A percentile compares a stretch with the other conserved stretches of the same genome.
Evolutionary conservation across 805 yeast genomes (phyloP).

Genomic region (Kodamaea sagamina): DNA sequence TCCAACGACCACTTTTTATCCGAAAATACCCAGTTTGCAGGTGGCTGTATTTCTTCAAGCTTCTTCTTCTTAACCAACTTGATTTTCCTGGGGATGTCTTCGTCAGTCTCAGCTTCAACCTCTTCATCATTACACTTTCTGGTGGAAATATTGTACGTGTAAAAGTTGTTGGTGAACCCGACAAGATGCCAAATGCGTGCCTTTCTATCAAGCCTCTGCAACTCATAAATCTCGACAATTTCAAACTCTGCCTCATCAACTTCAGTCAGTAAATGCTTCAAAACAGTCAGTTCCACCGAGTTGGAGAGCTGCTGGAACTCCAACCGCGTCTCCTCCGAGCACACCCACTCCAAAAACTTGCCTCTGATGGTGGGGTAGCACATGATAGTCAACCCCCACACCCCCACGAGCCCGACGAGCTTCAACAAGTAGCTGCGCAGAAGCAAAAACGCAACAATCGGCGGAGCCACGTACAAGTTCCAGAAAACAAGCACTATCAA

Average conservation of each 20-base stretch:
- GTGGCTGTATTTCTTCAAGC: slow-evolving; percentile 52
- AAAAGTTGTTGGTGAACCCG: slow-evolving; percentile 59
- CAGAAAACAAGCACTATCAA: slow-evolving; percentile 28
- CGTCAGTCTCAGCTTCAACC: background rate
- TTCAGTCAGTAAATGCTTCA: slow-evolving; percentile 15
- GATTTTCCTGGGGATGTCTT: background rate
- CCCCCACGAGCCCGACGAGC: slow-evolving; percentile 29
- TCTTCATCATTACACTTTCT: slow-evolving; percentile 12
- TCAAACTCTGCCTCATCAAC: slow-evolving; percentile 18
- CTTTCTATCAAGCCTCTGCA: slow-evolving; percentile 53
- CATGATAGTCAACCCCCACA: slow-evolving; percentile 51
- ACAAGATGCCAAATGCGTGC: slow-evolving; percentile 63
- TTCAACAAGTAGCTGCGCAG: slow-evolving; percentile 16
- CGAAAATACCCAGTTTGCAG: slow-evolving; percentile 58
- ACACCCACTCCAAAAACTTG: slow-evolving; percentile 45
- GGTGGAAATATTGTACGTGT: slow-evolving; percentile 42
- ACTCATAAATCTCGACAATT: slow-evolving; percentile 66
- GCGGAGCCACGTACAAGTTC: slow-evolving; percentile 32
- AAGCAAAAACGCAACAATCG: slow-evolving; percentile 31
- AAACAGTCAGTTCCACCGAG: slow-evolving; percentile 44
- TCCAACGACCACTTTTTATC: slow-evolving; percentile 65
- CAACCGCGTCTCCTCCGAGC: slow-evolving; percentile 67
- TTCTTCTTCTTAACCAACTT: slow-evolving; percentile 14
- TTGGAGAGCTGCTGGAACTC: slow-evolving; percentile 50
- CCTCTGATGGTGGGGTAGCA: slow-evolving; percentile 60